A percentile compares a stretch with the other conserved stretches of the same genome.
Conservation (phyloP, 768 basidiomycete species). For the Exidia glandulosa region DNA sequence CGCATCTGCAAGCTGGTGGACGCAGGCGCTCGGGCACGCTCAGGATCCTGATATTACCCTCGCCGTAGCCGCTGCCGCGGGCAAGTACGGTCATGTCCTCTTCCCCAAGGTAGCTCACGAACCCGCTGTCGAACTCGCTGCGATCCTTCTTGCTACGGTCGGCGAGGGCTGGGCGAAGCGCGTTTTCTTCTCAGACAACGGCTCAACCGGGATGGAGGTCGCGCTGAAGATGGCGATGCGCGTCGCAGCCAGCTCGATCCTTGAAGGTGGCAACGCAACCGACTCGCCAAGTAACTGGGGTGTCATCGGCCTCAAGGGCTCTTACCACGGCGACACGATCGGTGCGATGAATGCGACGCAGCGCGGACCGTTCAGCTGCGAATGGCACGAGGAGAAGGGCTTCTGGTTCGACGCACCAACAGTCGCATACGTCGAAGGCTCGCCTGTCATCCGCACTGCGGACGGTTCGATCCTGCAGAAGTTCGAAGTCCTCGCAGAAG, state of each 20-base stretch:
- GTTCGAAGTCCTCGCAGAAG: constrained; percentile 38
- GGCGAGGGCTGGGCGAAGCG: constrained; percentile 86
- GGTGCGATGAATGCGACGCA: constrained; percentile 96
- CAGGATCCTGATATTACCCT: constrained; percentile 58
- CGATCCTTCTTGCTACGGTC: constrained; percentile 58
- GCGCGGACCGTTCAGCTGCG: constrained; percentile 77
- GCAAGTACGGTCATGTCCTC: constrained; percentile 94
- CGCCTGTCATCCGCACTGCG: constrained; percentile 30
- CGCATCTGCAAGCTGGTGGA: constrained; percentile 98
- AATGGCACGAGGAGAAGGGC: constrained; percentile 91
- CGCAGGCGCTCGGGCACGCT: constrained; percentile 81
- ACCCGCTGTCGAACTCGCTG: constrained; percentile 77
- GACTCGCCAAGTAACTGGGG: no score
- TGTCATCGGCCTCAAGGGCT: constrained; percentile 78
- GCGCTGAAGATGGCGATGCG: constrained; percentile 94
- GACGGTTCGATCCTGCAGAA: constrained; percentile 4
- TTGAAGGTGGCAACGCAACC: constrained; percentile 15
- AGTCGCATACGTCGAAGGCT: constrained; percentile 55
- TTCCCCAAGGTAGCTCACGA: constrained; percentile 82
- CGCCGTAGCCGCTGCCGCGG: constrained; percentile 82
- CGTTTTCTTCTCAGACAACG: constrained; percentile 90
- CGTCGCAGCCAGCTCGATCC: constrained; percentile 38
- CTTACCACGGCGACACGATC: constrained; percentile 97
- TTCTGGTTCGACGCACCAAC: constrained; percentile 90
- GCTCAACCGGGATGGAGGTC: constrained; percentile 95